A percentile compares a stretch with the other conserved stretches of the same genome.
phyloP scores from a whole-genome alignment of 2,329 filamentous ascomycete genomes.

The Penicillium sp. region DNA sequence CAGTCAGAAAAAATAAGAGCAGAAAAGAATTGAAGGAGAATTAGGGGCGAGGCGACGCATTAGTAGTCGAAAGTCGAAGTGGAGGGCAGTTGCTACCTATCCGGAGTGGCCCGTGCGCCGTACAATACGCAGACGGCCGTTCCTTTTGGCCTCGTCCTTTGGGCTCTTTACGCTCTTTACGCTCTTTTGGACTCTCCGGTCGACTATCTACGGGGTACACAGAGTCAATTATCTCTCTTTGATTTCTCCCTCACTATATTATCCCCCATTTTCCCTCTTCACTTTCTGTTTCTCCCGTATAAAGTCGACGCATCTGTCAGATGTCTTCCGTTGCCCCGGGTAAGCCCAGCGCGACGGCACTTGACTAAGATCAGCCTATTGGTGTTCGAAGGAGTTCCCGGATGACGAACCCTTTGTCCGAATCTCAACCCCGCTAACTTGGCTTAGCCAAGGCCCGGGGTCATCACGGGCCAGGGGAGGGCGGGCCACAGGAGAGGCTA shows the following conservation, averaged over 20 bases:
- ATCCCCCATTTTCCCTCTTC: too few species aligned
- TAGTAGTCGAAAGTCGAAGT: conserved; percentile 9
- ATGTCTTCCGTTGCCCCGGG: conserved; percentile 39
- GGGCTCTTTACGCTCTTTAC: too few species aligned
- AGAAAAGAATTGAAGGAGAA: conserved; percentile 2
- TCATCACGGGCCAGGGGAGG: conserved; percentile 8
- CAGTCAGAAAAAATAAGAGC: neutral
- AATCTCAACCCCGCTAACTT: conserved; percentile 1
- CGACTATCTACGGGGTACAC: too few species aligned
- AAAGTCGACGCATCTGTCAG: conserved; percentile 20
- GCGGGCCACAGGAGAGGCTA: conserved; percentile 3
- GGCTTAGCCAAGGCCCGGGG: conserved; percentile 5
- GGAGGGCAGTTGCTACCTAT: conserved; percentile 7
- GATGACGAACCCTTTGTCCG: conserved; percentile 10
- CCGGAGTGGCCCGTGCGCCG: conserved; percentile 2
- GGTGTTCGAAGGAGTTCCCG: neutral
- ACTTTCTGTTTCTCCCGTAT: too few species aligned
- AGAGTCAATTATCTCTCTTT: too few species aligned
- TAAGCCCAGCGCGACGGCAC: conserved; percentile 16
- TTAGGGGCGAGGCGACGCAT: conserved; percentile 10
- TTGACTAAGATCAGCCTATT: conserved; percentile 5
- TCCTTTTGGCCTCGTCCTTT: too few species aligned
- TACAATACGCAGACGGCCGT: neutral
- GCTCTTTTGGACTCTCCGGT: too few species aligned
- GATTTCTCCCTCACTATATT: too few species aligned